A percentile compares a stretch with the other conserved stretches of the same genome.
Evolutionary conservation across 2,329 filamentous ascomycete species (phyloP).

Genomic region (Lasiodiplodia gonubiensis): DNA sequence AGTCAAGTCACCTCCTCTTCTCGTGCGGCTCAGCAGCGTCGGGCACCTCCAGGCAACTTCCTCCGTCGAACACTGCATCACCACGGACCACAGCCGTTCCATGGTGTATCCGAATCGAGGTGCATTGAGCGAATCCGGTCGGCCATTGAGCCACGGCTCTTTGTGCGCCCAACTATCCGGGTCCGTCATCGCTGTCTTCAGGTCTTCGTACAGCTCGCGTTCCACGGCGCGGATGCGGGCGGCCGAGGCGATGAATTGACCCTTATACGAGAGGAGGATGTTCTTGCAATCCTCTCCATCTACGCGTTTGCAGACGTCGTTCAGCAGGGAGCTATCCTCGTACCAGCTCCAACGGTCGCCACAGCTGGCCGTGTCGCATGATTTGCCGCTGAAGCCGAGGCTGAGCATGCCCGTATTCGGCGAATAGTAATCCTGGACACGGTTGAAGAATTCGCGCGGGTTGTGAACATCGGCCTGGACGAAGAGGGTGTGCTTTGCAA

Average conservation of each 20-base stretch:
- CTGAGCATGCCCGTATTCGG: constrained; percentile 54
- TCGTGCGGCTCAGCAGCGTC: constrained; percentile 36
- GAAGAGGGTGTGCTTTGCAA: constrained; percentile 36
- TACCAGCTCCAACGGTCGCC: constrained; percentile 49
- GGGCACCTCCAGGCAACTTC: constrained; percentile 41
- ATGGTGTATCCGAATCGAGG: constrained; percentile 39
- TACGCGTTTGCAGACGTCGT: constrained; percentile 37
- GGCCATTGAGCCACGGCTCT: constrained; percentile 34
- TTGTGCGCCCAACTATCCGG: constrained; percentile 40
- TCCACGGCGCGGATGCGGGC: constrained; percentile 48
- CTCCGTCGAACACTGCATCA: constrained; percentile 39
- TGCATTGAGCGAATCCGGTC: constrained; percentile 37
- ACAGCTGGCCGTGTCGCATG: constrained; percentile 48
- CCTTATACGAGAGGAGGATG: constrained; percentile 53
- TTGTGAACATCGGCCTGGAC: constrained; percentile 48
- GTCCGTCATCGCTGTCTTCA: constrained; percentile 36
- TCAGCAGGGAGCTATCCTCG: constrained; percentile 47
- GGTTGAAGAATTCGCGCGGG: constrained; percentile 43
- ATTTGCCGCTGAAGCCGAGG: constrained; percentile 47
- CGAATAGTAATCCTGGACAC: constrained; percentile 48
- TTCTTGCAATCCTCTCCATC: constrained; percentile 38
- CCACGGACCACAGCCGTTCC: constrained; percentile 40
- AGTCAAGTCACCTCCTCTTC: constrained; percentile 35
- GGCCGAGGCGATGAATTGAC: constrained; percentile 55
- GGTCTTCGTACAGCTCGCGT: constrained; percentile 43